phyloP scores from a whole-genome alignment of 78 protist species.

The Monocercomonoides exilis region DNA sequence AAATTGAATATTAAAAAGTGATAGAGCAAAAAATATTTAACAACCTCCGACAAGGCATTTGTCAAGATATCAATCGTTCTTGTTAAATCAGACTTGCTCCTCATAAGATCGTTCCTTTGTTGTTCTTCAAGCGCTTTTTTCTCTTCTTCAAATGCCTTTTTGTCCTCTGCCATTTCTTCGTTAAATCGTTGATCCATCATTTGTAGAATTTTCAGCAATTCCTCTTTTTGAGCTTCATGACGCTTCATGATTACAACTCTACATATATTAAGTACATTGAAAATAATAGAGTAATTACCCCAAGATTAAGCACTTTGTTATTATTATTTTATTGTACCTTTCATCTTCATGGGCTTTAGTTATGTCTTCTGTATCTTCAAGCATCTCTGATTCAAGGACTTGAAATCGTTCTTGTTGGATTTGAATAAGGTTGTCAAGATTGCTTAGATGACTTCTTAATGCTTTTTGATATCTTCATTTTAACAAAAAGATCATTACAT shows the following conservation, averaged over 20 bases:
- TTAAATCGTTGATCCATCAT: conserved; percentile 30
- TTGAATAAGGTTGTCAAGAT: conserved; percentile 43
- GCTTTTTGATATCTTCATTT: conserved; percentile 39
- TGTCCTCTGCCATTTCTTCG: conserved; percentile 17
- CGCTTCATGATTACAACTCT: not conserved
- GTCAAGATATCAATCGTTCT: not conserved
- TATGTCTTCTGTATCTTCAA: conserved; percentile 20
- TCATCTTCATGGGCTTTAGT: conserved; percentile 26
- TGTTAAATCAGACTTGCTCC: not conserved
- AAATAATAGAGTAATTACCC: too few relatives aligned
- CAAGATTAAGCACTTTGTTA: too few relatives aligned
- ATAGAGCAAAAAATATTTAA: not conserved
- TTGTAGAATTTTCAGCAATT: conserved; percentile 28
- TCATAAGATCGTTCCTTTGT: not conserved
- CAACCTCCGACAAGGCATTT: not conserved
- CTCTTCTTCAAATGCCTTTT: conserved; percentile 4
- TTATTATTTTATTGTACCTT: conserved; percentile 4
- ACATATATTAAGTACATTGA: not conserved
- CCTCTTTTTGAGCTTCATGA: conserved; percentile 31
- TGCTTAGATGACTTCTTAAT: conserved; percentile 46
- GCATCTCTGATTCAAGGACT: conserved; percentile 36
- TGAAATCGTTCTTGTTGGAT: conserved; percentile 21
- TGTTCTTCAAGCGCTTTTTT: not conserved
- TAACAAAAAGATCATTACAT: too few relatives aligned
- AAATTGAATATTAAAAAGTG: too few relatives aligned